Evolutionary conservation across 2,329 filamentous ascomycete species (phyloP), one percentile per base, ranked within the genome.

Genomic region (Penicillium hordei): DNA sequence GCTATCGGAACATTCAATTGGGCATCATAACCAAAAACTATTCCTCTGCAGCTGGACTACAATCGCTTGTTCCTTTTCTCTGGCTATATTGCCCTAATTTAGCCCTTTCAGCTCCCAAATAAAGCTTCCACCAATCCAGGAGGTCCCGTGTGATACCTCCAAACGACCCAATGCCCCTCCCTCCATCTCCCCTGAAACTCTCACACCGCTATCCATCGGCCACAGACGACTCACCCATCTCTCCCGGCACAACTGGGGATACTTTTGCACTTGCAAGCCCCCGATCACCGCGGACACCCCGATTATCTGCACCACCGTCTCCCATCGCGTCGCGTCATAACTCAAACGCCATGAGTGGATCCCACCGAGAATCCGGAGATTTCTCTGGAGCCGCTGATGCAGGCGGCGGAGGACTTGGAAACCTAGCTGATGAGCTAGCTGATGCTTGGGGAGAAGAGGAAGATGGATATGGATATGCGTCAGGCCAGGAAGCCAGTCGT

Each of bases 371-470:
- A 60, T 75, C 75, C 13, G 75, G 70, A 58, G 75, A 77, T 57
- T 77, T 75, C 61, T 70, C 71, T n/a, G 64, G 58, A 15, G 52
- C 65, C 23, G 57, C 65, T 43, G 71, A 71, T 31, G 63, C 65
- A n/a, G 55, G 62, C 5, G 73, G 71, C 2, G 76, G 77, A 43
- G 84, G 83, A 10, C 70, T 86, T 52, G 85, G 85, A 25, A 87
- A 83, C 62, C 71, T 88, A 50, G 86, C 86, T 29, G 86, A 88
- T 67, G 86, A 88, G 68, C 73, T 88, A 25, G 85, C 82, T 27
- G 82, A 85, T 64, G 81, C 81, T n/a, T 84, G 81, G 77, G 82
- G 82, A 23, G 72, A 79, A 38, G 82, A 82, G 29, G 81, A 81
- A 46, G 76, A 74, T 17, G 77, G 76, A 25, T 79, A 81, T 51